Percentiles rank a stretch among this genome's conserved stretches.
Conservation (phyloP, 2,329 filamentous ascomycete species). For the Xylariaceae sp. region DNA sequence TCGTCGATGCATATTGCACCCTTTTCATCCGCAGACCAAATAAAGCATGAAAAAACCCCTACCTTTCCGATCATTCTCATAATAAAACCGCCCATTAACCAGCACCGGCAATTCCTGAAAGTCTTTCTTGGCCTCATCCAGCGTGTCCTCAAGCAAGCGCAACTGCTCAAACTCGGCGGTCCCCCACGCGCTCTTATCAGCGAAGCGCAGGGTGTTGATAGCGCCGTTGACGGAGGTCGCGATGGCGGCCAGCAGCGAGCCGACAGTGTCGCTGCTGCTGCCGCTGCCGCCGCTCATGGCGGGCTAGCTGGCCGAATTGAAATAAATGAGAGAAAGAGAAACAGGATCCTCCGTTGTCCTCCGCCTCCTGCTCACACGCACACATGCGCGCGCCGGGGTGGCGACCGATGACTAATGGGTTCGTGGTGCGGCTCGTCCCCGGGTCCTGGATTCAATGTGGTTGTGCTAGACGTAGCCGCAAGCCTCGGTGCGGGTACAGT, state of each 20-base stretch:
- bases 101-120: constrained; percentile 55
- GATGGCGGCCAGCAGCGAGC: constrained; percentile 55
- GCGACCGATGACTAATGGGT: too few species aligned
- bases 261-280: constrained; percentile 45
- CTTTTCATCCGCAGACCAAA: neutral
- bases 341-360: too few species aligned
- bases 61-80: constrained; percentile 55
- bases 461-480: too few species aligned
- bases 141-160: constrained; percentile 49
- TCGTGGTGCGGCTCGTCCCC: too few species aligned
- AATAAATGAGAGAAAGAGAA: too few species aligned
- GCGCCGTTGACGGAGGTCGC: constrained; percentile 51
- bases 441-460: too few species aligned
- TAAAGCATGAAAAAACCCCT: constrained; percentile 26
- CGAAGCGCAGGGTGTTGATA: constrained; percentile 51
- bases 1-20: too few species aligned
- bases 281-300: constrained; percentile 33
- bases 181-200: constrained; percentile 57
- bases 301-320: too few species aligned
- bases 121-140: constrained; percentile 58
- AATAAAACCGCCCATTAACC: constrained; percentile 54
- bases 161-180: constrained; percentile 58
- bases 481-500: too few species aligned
- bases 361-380: too few species aligned
- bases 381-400: too few species aligned